Conservation (phyloP, 768 basidiomycete genomes). For the Cystofilobasidium capitatum region DNA sequence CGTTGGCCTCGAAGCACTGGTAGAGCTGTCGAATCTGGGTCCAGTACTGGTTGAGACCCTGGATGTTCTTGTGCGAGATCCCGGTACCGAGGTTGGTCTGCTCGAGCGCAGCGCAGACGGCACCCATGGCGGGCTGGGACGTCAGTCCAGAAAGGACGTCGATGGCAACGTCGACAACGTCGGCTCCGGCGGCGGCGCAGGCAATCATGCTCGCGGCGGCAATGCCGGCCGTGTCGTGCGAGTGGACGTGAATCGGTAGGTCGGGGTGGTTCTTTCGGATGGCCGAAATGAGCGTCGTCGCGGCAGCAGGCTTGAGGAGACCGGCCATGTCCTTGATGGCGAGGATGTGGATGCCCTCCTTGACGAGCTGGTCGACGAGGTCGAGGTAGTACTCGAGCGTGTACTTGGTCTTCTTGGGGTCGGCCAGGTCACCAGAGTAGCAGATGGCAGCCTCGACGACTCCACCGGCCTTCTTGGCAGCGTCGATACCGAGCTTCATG, state of each 20-base stretch:
- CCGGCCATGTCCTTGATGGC: constrained; percentile 99
- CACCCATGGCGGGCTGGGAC: constrained; percentile 98
- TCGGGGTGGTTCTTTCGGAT: constrained; percentile 95
- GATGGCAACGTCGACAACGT: constrained; percentile 95
- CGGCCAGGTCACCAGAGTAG: constrained; percentile 95
- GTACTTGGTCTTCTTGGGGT: constrained; percentile 90
- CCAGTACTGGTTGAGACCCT: constrained; percentile 96
- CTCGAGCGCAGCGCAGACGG: constrained; percentile 85
- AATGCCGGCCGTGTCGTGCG: constrained; percentile 98
- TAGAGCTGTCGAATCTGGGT: constrained; percentile 92
- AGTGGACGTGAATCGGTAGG: constrained; percentile 97
- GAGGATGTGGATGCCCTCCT: constrained; percentile 90
- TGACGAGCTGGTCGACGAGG: constrained; percentile 83
- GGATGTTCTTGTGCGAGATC: constrained; percentile 92
- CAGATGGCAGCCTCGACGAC: constrained; percentile 95
- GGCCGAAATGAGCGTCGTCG: constrained; percentile 83
- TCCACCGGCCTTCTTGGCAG: constrained; percentile 98
- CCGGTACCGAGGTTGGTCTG: constrained; percentile 58
- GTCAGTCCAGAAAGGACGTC: constrained; percentile 99
- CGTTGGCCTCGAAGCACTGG: constrained; percentile 94
- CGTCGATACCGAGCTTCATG: constrained; percentile 97
- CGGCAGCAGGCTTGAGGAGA: constrained; percentile 86
- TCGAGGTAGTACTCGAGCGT: constrained; percentile 94
- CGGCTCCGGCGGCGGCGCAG: constrained; percentile 89
- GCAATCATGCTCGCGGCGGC: constrained; percentile 96